Evolutionary conservation across 192 early-diverging fungal species (phyloP).

Genomic region (Umbelopsis sp.): DNA sequence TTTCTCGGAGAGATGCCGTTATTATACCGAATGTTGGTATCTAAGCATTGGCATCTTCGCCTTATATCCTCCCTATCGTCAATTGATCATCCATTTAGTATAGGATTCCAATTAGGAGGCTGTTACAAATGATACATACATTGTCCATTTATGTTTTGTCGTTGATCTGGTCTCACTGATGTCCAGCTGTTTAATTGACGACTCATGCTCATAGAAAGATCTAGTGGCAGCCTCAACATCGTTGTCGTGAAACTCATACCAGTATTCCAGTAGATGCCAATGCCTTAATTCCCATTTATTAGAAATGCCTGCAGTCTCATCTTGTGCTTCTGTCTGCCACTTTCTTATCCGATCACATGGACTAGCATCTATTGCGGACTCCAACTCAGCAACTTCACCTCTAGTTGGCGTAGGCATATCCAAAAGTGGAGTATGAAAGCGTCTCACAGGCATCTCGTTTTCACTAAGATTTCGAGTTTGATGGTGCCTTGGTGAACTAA

Average conservation of each 20-base stretch:
- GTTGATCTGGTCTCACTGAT: background rate
- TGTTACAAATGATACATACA: background rate
- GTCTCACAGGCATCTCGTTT: background rate
- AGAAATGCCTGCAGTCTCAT: background rate
- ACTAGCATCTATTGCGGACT: background rate
- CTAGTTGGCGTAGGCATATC: conserved; percentile 12
- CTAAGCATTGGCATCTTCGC: conserved; percentile 6
- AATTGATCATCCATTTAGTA: background rate
- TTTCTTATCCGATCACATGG: background rate
- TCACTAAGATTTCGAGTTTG: background rate
- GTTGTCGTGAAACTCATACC: background rate
- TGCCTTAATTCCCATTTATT: conserved; percentile 3
- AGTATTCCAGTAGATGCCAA: conserved; percentile 10
- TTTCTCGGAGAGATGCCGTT: conserved; percentile 11
- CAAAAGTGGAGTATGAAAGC: background rate
- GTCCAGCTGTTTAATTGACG: background rate
- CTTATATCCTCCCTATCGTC: background rate
- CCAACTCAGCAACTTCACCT: background rate
- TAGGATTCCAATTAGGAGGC: too few species aligned
- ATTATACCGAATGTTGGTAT: conserved; percentile 10
- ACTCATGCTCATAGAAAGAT: conserved; percentile 8
- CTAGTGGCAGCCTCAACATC: background rate
- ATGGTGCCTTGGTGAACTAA: background rate
- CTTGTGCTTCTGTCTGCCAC: background rate
- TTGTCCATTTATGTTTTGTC: background rate